These are phyloP conservation scores for Candida qinlingensis DNA, from an alignment of 805 yeast species.

Conservation along the genomic window DNA sequence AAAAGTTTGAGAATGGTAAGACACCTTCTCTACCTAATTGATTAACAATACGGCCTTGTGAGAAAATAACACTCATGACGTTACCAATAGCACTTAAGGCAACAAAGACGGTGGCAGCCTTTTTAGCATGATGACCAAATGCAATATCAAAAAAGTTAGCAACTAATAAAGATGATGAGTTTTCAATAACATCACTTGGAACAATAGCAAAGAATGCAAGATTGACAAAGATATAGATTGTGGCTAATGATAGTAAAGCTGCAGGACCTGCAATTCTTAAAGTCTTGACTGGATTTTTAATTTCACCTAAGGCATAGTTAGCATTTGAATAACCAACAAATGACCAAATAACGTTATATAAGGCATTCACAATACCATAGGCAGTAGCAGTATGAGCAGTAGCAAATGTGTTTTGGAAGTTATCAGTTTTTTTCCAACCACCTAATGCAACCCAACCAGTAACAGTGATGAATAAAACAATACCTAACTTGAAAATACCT, in stretches of 20 bases:
- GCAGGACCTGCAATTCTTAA: constrained; percentile 70
- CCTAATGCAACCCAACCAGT: constrained; percentile 84
- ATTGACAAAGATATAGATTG: constrained; percentile 71
- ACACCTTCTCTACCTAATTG: constrained; percentile 80
- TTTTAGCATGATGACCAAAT: constrained; percentile 63
- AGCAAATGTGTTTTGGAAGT: constrained; percentile 53
- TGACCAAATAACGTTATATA: constrained; percentile 82
- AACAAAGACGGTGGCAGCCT: constrained; percentile 72
- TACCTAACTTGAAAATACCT: constrained; percentile 70
- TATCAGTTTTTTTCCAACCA: constrained; percentile 60
- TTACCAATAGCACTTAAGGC: constrained; percentile 81
- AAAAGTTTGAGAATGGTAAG: constrained; percentile 66
- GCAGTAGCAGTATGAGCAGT: constrained; percentile 51
- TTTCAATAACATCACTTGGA: constrained; percentile 52
- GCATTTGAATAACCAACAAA: constrained; percentile 80
- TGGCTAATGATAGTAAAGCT: constrained; percentile 54
- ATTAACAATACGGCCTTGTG: constrained; percentile 78
- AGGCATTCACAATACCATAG: constrained; percentile 68
- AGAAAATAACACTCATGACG: constrained; percentile 71
- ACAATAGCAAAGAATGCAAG: constrained; percentile 81
- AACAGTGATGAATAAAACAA: constrained; percentile 61
- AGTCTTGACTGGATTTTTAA: constrained; percentile 65
- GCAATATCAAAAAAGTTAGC: constrained; percentile 71
- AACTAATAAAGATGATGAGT: constrained; percentile 67
- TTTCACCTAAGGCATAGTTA: constrained; percentile 78